Base-by-base conservation (phyloP, 768 basidiomycete genomes). In the Chlorophyllum brunneum region DNA sequence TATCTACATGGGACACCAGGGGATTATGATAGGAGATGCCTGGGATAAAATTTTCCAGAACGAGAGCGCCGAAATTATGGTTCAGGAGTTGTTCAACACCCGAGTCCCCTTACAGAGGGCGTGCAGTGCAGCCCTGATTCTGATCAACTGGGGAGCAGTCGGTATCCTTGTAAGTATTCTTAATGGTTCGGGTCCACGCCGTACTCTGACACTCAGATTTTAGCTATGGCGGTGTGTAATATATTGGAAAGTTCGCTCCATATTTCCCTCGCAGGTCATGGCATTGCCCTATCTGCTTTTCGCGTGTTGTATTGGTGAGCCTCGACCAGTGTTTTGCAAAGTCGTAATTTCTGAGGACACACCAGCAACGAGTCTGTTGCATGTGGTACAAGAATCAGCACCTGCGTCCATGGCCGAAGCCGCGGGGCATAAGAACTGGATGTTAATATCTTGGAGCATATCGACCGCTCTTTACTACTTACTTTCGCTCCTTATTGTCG, bases 141-240 rank as follows among this genome's bases (percentile, higher is more conserved):
- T 53, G 0, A 24, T 46, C 6, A 53, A 53, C n/a, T 53, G 51
- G 51, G 51, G 51, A 10, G 16, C 51, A 3, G 29, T 53, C 22
- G 33, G 41, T 20, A 44, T 52, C 3, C 41, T 52, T 16, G 51
- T 52, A 44, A 52, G 51, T 15, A 5, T 10, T 22, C 5, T 20
- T n/a, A 4, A 15, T 39, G n/a, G 18, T 40, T 40, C 8, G 10
- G 16, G 15, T 4, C 3, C 10, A 29, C n/a, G 4, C 16, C 3
- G 26, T 26, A 24, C 26, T 9, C 27, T 38, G 37, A 27, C 23
- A 6, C 4, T 7, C 3, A 23, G 18, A 16, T 7, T 26, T 22
- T 23, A 53, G 51, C 24, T 53, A 29, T 53, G 51, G 51, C 43
- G 51, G 11, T 53, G 51, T n/a, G 10, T 38, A n/a, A 9, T 53